Conservation (phyloP, 1,284 basidiomycete species). For the Somion occarium region DNA sequence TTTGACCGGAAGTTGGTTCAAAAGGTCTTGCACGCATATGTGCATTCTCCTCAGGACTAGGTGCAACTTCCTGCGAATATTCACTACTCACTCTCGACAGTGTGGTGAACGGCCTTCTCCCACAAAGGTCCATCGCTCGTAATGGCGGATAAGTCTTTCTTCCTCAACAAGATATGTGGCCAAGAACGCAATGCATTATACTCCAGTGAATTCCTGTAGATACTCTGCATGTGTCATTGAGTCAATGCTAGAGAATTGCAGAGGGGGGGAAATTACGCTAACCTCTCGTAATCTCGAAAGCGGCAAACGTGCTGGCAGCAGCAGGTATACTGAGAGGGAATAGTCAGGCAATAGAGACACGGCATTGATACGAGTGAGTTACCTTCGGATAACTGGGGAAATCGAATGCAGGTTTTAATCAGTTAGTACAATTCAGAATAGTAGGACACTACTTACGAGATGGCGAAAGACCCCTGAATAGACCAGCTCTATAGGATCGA, state of each 20-base stretch:
- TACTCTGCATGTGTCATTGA: slow-evolving; percentile 10
- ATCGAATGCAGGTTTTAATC: too few species aligned
- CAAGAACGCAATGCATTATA: slow-evolving; percentile 9
- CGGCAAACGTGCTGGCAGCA: slow-evolving; percentile 89
- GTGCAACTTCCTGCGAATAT: too few species aligned
- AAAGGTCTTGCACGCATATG: too few species aligned
- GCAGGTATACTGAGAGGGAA: slow-evolving; percentile 70
- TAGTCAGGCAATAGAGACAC: slow-evolving; percentile 1
- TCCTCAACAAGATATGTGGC: too few species aligned
- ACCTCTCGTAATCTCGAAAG: slow-evolving; percentile 85
- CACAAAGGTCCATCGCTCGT: too few species aligned
- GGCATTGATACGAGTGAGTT: neutral
- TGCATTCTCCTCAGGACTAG: too few species aligned
- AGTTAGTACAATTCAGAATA: slow-evolving; percentile 1
- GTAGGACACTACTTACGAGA: slow-evolving; percentile 43
- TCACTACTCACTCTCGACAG: too few species aligned
- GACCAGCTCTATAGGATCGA: slow-evolving; percentile 49
- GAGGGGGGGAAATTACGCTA: slow-evolving; percentile 3
- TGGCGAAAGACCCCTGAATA: slow-evolving; percentile 72
- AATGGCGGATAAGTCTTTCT: too few species aligned
- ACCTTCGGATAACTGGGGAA: slow-evolving; percentile 55
- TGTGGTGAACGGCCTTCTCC: too few species aligned
- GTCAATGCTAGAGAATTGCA: neutral
- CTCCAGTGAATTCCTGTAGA: slow-evolving; percentile 14
- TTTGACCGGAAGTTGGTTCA: too few species aligned